Evolutionary conservation across 148 eudicot species (phyloP), one percentile per base, ranked within the genome.

Genomic region (Heliamphora exappendiculata): DNA sequence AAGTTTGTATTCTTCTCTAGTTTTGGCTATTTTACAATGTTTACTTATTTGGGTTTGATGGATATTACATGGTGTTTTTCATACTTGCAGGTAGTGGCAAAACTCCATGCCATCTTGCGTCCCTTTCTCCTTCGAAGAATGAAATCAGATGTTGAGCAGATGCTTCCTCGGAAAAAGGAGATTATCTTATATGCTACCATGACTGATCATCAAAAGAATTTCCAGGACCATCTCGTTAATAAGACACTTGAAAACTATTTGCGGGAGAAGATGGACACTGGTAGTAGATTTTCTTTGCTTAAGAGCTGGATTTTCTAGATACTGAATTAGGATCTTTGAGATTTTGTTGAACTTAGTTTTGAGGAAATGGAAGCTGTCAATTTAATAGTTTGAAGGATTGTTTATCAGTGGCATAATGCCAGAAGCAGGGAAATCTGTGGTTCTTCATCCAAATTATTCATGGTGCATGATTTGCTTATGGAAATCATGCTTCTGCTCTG

Each of bases 111-210:
- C 42, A 96, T 96, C 70, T 80, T 96, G 86, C 94, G 98, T 26
- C 99, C 99, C 19, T 96, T 96, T 83, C 90, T 96, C 53, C 93
- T 96, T 28, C 87, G 99, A 63, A 89, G 99, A 84, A 78, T 93
- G 97, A 96, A 93, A 81, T 70, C 85, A 78, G 98, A 96, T 78
- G 99, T 96, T 55, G 99, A 96, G 78, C 85, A 59, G 44, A 76
- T 82, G 81, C 98, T 96, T 67, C 99, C 99, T 6, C 85, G 93
- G 37, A 96, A 96, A 81, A 96, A 96, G 73, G 99, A 96, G 84
- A 96, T 91, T 74, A 90, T 96, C 50, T 82, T 96, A 70, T 96
- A 93, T 87, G 98, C 95, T 51, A 91, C 83, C 51, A 72, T 93
- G 91, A 96, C 99, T 55, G 94, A 86, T 62, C 87, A 96, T 82